Evolutionary conservation across 306 rosid genomes (phyloP).

Genomic region (Acacia acuminata): DNA sequence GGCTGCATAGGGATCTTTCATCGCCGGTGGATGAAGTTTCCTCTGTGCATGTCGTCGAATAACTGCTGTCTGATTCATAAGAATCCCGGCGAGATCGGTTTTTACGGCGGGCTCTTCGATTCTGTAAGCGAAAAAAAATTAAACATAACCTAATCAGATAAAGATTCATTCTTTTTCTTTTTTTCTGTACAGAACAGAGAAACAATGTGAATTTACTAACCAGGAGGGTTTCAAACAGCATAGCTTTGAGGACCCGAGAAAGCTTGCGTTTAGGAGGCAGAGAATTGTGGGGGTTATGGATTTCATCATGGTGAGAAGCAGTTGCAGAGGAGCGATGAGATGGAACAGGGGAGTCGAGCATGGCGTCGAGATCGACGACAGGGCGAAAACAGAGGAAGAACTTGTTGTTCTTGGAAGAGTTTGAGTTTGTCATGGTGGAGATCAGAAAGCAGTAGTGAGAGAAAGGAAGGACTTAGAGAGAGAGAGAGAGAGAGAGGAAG

Average conservation of each 20-base stretch:
- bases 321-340: not conserved
- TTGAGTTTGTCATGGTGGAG: constrained; percentile 50
- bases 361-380: constrained; percentile 54
- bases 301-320: not conserved
- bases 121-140: constrained; percentile 43
- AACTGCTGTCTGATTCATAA: constrained; percentile 31
- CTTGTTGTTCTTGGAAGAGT: constrained; percentile 55
- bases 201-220: constrained; percentile 35
- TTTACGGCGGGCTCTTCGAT: constrained; percentile 38
- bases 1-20: constrained; percentile 10
- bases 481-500: constrained; percentile 6
- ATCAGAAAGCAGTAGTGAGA: not conserved
- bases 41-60: constrained; percentile 19
- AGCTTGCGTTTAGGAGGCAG: constrained; percentile 42
- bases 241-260: constrained; percentile 53
- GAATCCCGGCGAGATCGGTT: constrained; percentile 33
- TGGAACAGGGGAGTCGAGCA: constrained; percentile 37
- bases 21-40: constrained; percentile 11
- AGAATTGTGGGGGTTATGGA: constrained; percentile 12
- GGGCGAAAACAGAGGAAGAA: constrained; percentile 77
- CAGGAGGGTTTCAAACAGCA: constrained; percentile 59
- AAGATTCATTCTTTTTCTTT: not conserved
- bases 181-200: not conserved
- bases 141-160: not conserved
- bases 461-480: not conserved